phyloP scores from a whole-genome alignment of 2,329 filamentous ascomycete species.

The Paramyrothecium roridum region DNA sequence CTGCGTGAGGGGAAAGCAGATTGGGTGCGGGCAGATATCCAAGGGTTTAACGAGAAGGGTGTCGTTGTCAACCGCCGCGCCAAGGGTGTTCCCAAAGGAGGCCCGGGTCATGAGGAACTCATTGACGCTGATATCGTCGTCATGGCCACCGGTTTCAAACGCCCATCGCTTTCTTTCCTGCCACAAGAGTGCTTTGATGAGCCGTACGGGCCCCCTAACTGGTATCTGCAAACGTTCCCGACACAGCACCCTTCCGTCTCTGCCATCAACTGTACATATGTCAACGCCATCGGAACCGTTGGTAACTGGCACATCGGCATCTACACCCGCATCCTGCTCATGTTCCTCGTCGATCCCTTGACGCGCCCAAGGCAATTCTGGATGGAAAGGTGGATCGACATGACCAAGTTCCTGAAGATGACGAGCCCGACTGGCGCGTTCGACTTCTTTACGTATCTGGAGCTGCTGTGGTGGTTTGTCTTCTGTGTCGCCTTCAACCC shows the following conservation, averaged over 20 bases:
- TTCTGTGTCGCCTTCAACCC: constrained; percentile 79
- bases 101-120: constrained; percentile 63
- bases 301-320: constrained; percentile 90
- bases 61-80: constrained; percentile 69
- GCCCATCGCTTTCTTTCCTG: constrained; percentile 71
- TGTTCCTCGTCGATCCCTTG: constrained; percentile 80
- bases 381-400: constrained; percentile 86
- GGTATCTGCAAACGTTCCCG: constrained; percentile 87
- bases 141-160: constrained; percentile 78
- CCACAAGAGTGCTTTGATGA: constrained; percentile 69
- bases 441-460: constrained; percentile 86
- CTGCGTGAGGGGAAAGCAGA: constrained; percentile 68
- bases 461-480: constrained; percentile 80
- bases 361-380: constrained; percentile 67
- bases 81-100: constrained; percentile 71
- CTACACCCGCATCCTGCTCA: constrained; percentile 80
- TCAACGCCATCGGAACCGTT: constrained; percentile 76
- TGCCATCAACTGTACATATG: constrained; percentile 79
- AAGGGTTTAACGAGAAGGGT: constrained; percentile 59
- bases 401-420: constrained; percentile 70
- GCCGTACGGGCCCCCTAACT: constrained; percentile 76
- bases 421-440: constrained; percentile 72
- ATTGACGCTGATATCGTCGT: constrained; percentile 75
- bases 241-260: constrained; percentile 70
- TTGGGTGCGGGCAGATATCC: constrained; percentile 80